A percentile compares a stretch with the other conserved stretches of the same genome.
phyloP scores from a whole-genome alignment of 2,329 filamentous ascomycete genomes.

The Talaromyces sp. region DNA sequence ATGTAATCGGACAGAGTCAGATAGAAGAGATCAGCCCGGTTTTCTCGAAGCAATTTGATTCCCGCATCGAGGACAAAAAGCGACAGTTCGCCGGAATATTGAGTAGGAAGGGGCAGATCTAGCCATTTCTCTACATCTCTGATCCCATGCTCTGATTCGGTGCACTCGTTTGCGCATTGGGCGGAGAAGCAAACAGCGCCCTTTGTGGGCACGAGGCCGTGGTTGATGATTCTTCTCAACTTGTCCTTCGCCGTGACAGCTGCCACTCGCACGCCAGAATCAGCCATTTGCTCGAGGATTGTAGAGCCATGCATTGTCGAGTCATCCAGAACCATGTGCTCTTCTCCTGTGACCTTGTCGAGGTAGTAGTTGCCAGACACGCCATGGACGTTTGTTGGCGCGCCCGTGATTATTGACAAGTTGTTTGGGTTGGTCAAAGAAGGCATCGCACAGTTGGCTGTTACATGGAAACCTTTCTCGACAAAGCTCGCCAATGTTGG shows the following conservation, averaged over 20 bases:
- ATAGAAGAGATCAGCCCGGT: conserved; percentile 37
- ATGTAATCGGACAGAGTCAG: conserved; percentile 42
- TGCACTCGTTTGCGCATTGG: conserved; percentile 26
- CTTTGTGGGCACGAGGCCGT: conserved; percentile 23
- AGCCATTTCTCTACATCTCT: conserved; percentile 33
- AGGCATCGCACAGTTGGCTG: conserved; percentile 38
- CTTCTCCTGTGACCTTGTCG: conserved; percentile 34
- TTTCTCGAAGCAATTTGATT: conserved; percentile 37
- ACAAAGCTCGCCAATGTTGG: conserved; percentile 29
- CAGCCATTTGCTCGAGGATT: conserved; percentile 37
- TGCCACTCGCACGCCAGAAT: conserved; percentile 35
- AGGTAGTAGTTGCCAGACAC: conserved; percentile 43
- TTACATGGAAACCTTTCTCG: conserved; percentile 33
- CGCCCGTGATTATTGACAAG: conserved; percentile 42
- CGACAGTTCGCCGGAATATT: conserved; percentile 43
- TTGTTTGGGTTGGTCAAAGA: conserved; percentile 45
- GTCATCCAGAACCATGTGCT: conserved; percentile 40
- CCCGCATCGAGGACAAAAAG: conserved; percentile 42
- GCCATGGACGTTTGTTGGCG: conserved; percentile 35
- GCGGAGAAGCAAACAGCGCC: conserved; percentile 38
- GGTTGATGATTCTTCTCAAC: conserved; percentile 36
- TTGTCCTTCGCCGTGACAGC: conserved; percentile 45
- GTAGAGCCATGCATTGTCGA: conserved; percentile 38
- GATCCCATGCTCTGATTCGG: conserved; percentile 31
- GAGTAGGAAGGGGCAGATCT: conserved; percentile 30